A percentile compares a stretch with the other conserved stretches of the same genome.
Conservation (phyloP, 306 rosid genomes). For the Dalbergia cochinchinensis region DNA sequence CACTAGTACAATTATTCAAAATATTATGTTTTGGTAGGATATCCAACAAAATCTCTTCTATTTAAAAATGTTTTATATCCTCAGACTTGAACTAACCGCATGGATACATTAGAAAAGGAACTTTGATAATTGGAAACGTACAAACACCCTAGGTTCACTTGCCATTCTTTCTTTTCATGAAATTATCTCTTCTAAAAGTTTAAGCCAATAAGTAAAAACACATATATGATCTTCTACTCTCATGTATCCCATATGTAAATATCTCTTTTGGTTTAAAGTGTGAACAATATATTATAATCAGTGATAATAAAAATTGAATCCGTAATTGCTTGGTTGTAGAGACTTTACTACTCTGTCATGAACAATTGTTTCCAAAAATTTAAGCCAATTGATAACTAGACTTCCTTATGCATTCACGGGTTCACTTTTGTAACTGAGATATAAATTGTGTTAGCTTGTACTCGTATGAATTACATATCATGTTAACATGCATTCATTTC, state of each 20-base stretch:
- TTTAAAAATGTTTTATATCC: slow-evolving; percentile 44
- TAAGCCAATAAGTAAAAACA: too few species aligned
- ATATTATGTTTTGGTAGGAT: slow-evolving; percentile 47
- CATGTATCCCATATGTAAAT: too few species aligned
- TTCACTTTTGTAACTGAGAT: not conserved
- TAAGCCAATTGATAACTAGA: not conserved
- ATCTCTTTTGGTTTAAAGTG: too few species aligned
- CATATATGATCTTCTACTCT: too few species aligned
- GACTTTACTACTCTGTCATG: too few species aligned
- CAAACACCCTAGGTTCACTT: slow-evolving; percentile 38
- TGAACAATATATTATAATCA: too few species aligned
- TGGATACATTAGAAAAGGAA: slow-evolving; percentile 32
- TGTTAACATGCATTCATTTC: not conserved
- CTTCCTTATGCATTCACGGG: not conserved
- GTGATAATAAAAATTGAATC: too few species aligned
- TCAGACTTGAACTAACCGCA: slow-evolving; percentile 48
- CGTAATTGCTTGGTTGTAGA: too few species aligned
- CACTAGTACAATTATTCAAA: slow-evolving; percentile 66
- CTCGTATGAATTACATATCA: too few species aligned
- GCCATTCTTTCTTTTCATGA: not conserved
- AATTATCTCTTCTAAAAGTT: too few species aligned
- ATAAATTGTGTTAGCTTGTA: not conserved
- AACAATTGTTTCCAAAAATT: too few species aligned
- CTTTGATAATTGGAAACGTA: slow-evolving; percentile 33
- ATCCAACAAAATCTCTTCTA: slow-evolving; percentile 46